These are phyloP conservation scores for Talaromyces liani DNA, from an alignment of 495 filamentous ascomycete species.

Conservation along the genomic window DNA sequence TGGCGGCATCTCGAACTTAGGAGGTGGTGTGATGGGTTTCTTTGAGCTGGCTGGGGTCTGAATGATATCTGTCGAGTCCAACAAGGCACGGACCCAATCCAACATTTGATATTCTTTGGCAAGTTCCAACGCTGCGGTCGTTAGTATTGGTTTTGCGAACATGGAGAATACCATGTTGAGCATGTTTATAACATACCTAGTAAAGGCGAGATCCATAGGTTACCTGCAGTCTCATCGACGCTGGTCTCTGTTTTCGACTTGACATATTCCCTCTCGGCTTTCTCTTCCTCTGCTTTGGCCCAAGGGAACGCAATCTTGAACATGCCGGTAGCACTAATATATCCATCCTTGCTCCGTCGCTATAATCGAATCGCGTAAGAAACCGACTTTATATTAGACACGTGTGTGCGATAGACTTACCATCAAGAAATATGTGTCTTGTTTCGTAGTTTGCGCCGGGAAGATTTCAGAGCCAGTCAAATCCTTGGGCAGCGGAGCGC, in stretches of 20 bases:
- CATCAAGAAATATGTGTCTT: conserved; percentile 93
- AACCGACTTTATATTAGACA: background rate
- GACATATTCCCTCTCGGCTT: conserved; percentile 76
- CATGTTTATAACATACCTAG: conserved; percentile 48
- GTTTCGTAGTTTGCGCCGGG: conserved; percentile 48
- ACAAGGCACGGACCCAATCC: conserved; percentile 81
- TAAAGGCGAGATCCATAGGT: conserved; percentile 87
- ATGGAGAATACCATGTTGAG: background rate
- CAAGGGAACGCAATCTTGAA: conserved; percentile 98
- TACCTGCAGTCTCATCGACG: conserved; percentile 87
- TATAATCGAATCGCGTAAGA: conserved; percentile 18
- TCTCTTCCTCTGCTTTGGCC: conserved; percentile 77
- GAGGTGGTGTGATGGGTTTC: conserved; percentile 65
- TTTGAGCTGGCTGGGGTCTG: conserved; percentile 46
- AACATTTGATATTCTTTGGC: conserved; percentile 77
- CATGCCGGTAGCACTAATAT: conserved; percentile 94
- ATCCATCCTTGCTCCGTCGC: conserved; percentile 91
- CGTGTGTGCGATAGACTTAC: conserved; percentile 31
- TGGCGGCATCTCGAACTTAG: conserved; percentile 50
- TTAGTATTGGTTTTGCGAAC: background rate
- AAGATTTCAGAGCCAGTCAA: conserved; percentile 87
- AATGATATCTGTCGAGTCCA: conserved; percentile 68
- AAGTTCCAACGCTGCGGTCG: conserved; percentile 62
- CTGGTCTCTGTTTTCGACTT: conserved; percentile 71
- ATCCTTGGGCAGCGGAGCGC: conserved; percentile 81